phyloP scores from a whole-genome alignment of 2,329 filamentous ascomycete species.

The Chaetomiaceae sp. region DNA sequence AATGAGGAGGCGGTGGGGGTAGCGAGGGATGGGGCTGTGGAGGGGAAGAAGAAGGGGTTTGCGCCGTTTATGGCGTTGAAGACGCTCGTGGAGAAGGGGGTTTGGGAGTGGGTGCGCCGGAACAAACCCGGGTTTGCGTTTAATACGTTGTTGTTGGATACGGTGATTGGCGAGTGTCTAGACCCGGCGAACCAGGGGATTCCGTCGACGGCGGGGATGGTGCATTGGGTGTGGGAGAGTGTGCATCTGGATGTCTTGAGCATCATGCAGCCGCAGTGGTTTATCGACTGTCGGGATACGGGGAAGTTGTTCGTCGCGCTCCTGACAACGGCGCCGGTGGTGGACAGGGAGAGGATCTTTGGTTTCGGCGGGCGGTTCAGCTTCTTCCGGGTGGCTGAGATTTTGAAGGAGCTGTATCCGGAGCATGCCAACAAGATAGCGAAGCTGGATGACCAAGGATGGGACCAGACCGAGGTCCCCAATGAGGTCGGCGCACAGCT shows the following conservation, averaged over 20 bases:
- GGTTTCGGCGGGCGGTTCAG: slow-evolving; percentile 31
- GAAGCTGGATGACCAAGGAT: slow-evolving; percentile 24
- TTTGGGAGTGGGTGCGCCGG: slow-evolving; percentile 32
- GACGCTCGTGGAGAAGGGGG: slow-evolving; percentile 28
- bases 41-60: slow-evolving; percentile 23
- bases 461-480: slow-evolving; percentile 31
- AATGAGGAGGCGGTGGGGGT: slow-evolving; percentile 30
- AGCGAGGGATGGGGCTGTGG: slow-evolving; percentile 15
- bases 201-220: slow-evolving; percentile 31
- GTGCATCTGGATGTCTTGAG: slow-evolving; percentile 14
- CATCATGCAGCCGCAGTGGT: slow-evolving; percentile 30
- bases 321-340: slow-evolving; percentile 24
- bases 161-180: slow-evolving; percentile 30
- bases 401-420: slow-evolving; percentile 29
- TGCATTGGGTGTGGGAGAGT: slow-evolving; percentile 30
- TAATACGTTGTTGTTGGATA: slow-evolving; percentile 31
- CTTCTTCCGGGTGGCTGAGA: slow-evolving; percentile 28
- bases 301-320: slow-evolving; percentile 32
- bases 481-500: slow-evolving; percentile 27
- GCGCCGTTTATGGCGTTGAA: slow-evolving; percentile 32
- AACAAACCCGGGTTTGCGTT: slow-evolving; percentile 30
- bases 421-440: slow-evolving; percentile 24
- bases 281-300: slow-evolving; percentile 29
- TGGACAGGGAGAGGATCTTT: slow-evolving; percentile 31
- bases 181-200: slow-evolving; percentile 28